Conservation (phyloP, 2,329 filamentous ascomycete species). For the Penicillium sp. region DNA sequence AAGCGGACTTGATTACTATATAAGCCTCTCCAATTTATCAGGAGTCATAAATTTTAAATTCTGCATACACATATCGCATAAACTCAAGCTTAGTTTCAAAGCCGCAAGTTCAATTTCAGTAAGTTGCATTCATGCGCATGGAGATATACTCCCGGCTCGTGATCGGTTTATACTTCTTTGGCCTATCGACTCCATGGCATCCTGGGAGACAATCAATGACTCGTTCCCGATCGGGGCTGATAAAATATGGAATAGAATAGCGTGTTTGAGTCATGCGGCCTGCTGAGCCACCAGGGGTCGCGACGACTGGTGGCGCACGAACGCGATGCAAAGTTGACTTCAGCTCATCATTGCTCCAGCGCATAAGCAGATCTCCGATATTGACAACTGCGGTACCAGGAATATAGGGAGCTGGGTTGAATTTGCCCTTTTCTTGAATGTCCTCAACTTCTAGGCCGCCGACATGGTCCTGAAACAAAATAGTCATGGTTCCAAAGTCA, state of each 20-base stretch:
- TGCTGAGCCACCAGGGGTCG: background rate
- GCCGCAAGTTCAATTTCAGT: too few relatives aligned
- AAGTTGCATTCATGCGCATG: slow-evolving; percentile 9
- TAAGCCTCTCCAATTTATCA: too few relatives aligned
- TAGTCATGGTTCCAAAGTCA: slow-evolving; percentile 21
- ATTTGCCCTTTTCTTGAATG: slow-evolving; percentile 1
- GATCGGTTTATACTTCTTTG: slow-evolving; percentile 7
- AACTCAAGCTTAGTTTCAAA: too few relatives aligned
- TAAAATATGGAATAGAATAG: slow-evolving; percentile 9
- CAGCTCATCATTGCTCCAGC: slow-evolving; percentile 13
- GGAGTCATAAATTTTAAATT: too few relatives aligned
- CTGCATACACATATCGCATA: too few relatives aligned
- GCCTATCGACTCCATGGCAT: slow-evolving; percentile 1
- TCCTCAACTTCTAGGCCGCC: slow-evolving; percentile 16
- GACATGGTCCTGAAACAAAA: slow-evolving; percentile 21
- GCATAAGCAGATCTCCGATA: slow-evolving; percentile 11
- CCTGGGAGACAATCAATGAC: slow-evolving; percentile 10
- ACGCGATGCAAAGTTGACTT: slow-evolving; percentile 13
- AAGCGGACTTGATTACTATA: too few relatives aligned
- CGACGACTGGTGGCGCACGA: slow-evolving; percentile 4
- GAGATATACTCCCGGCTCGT: slow-evolving; percentile 6
- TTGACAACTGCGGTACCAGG: slow-evolving; percentile 48
- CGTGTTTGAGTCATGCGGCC: slow-evolving; percentile 3
- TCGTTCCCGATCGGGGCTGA: slow-evolving; percentile 5
- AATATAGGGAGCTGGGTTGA: slow-evolving; percentile 6